These are phyloP conservation scores for Garcia nutans DNA, from an alignment of 345 rosid species.

Conservation along the genomic window DNA sequence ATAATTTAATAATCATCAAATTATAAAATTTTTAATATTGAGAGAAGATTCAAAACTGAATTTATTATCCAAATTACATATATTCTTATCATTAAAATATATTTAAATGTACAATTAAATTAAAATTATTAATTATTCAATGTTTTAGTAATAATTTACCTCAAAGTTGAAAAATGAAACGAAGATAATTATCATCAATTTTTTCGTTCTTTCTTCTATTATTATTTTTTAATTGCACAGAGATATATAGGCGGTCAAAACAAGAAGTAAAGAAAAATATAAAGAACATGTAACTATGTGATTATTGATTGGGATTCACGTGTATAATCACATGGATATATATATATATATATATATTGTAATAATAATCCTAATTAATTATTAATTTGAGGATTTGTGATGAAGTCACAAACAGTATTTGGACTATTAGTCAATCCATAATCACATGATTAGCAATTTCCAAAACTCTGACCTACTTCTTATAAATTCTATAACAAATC, in stretches of 20 bases:
- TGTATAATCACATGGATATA: constrained; percentile 26
- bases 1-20: no score
- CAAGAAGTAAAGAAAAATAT: neutral
- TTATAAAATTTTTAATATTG: no score
- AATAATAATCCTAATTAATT: constrained; percentile 4
- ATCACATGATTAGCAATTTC: constrained; percentile 23
- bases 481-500: neutral
- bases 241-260: neutral
- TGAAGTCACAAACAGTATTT: neutral
- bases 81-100: no score
- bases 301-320: constrained; percentile 18
- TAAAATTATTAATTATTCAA: no score
- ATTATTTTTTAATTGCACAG: neutral
- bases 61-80: no score
- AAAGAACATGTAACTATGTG: constrained; percentile 6
- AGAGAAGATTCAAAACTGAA: no score
- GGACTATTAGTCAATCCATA: constrained; percentile 15
- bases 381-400: neutral
- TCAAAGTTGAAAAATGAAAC: no score
- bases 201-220: no score
- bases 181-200: no score
- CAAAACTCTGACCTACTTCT: neutral
- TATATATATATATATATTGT: neutral
- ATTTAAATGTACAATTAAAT: no score
- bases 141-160: no score